Conservation (phyloP, 139 green algal genomes). For the Coelastrella sp. region DNA sequence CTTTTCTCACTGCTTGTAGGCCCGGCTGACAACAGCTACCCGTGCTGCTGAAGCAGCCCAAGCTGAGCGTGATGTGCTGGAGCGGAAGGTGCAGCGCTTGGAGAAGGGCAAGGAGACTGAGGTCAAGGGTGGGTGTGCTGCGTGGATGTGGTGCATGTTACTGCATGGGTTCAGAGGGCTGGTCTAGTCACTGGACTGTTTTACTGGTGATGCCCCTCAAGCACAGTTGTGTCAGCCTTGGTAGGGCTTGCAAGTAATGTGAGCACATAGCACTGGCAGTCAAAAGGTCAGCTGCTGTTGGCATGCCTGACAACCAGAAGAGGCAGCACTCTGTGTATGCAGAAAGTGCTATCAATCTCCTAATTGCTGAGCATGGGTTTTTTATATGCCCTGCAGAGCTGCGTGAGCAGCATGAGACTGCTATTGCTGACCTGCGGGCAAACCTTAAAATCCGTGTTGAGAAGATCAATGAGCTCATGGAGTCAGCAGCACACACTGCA, state of each 20-base stretch:
- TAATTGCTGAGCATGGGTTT: not conserved
- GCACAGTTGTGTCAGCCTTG: not conserved
- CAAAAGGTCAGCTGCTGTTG: not conserved
- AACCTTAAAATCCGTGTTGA: conserved; percentile 79
- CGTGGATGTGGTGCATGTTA: no score
- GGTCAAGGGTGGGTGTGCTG: conserved; percentile 33
- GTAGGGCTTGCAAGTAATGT: no score
- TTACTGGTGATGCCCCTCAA: no score
- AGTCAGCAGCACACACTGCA: conserved; percentile 60
- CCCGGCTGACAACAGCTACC: not conserved
- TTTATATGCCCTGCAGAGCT: conserved; percentile 46
- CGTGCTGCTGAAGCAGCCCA: conserved; percentile 30
- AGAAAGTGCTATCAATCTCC: not conserved
- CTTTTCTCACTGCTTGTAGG: not conserved
- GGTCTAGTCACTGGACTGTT: no score
- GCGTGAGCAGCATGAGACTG: conserved; percentile 58
- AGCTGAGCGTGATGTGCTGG: conserved; percentile 78
- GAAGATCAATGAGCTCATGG: conserved; percentile 83
- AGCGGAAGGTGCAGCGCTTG: conserved; percentile 87
- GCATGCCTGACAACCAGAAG: not conserved
- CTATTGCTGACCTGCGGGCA: conserved; percentile 53
- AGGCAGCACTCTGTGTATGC: not conserved
- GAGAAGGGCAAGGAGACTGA: conserved; percentile 74
- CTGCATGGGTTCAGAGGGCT: no score
- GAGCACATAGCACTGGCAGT: not conserved